A percentile compares a stretch with the other conserved stretches of the same genome.
phyloP scores from a whole-genome alignment of 1,284 basidiomycete genomes.

The Leucoagaricus sp. region DNA sequence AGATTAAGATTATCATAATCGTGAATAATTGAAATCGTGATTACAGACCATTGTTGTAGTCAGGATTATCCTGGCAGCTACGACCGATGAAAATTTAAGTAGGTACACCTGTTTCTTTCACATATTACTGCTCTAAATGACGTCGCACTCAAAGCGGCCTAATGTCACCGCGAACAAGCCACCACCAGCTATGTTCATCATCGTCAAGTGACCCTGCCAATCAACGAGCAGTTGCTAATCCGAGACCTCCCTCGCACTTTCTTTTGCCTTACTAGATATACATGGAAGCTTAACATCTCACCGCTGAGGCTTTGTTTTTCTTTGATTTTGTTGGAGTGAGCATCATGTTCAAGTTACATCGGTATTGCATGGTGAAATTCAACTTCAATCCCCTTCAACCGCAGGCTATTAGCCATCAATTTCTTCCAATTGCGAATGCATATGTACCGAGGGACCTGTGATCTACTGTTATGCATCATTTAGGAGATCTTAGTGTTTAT shows the following conservation, averaged over 20 bases:
- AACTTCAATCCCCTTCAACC: not conserved
- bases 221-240: not conserved
- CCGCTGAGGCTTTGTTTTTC: not conserved
- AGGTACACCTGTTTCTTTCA: too few species aligned
- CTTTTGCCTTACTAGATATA: not conserved
- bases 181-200: not conserved
- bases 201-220: constrained; percentile 3
- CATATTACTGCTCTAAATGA: not conserved
- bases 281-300: not conserved
- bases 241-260: not conserved
- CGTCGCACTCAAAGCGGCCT: not conserved
- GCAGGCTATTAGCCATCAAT: not conserved
- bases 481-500: not conserved
- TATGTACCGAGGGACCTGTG: not conserved
- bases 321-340: not conserved
- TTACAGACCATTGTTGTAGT: too few species aligned
- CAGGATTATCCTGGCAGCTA: too few species aligned
- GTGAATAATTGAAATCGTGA: too few species aligned
- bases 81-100: too few species aligned
- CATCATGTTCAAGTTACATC: not conserved
- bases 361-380: not conserved
- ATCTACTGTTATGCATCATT: not conserved
- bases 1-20: too few species aligned
- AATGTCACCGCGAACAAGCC: not conserved
- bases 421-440: not conserved